Evolutionary conservation across 805 yeast genomes (phyloP).

Genomic region (Metschnikowia borealis): DNA sequence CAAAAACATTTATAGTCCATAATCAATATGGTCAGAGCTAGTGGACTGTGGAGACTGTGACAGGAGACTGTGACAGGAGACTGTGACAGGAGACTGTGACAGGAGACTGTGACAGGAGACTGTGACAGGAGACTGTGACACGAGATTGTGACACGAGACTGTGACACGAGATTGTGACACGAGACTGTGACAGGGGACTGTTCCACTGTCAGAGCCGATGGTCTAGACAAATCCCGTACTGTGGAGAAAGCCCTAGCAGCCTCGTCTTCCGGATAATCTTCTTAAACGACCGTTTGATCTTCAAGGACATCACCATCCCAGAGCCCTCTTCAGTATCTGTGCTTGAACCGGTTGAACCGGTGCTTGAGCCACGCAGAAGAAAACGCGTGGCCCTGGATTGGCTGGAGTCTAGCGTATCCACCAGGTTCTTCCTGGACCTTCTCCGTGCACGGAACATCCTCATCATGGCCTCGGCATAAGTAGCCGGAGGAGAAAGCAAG

Average conservation of each 20-base stretch:
- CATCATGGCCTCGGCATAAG: slow-evolving; percentile 18
- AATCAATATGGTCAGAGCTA: too few species aligned
- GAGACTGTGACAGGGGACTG: too few species aligned
- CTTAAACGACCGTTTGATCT: slow-evolving; percentile 5
- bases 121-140: too few species aligned
- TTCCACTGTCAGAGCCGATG: too few species aligned
- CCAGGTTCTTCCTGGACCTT: slow-evolving; percentile 10
- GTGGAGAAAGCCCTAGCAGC: not conserved
- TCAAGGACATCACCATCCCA: not conserved
- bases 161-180: too few species aligned
- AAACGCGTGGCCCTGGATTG: slow-evolving; percentile 3
- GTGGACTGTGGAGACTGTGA: too few species aligned
- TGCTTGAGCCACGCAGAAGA: slow-evolving; percentile 6
- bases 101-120: too few species aligned
- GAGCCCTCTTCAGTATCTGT: slow-evolving; percentile 13
- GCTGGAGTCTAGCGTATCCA: not conserved
- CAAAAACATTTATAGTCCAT: too few species aligned
- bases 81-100: too few species aligned
- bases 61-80: too few species aligned
- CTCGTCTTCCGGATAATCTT: slow-evolving; percentile 6
- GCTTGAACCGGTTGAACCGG: not conserved
- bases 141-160: too few species aligned
- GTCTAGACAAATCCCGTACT: not conserved
- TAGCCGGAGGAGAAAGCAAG: slow-evolving; percentile 4
- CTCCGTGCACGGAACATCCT: slow-evolving; percentile 5